Conservation (phyloP, 225 moss, liverwort and hornwort genomes). For the Rhytidiadelphus loreus region DNA sequence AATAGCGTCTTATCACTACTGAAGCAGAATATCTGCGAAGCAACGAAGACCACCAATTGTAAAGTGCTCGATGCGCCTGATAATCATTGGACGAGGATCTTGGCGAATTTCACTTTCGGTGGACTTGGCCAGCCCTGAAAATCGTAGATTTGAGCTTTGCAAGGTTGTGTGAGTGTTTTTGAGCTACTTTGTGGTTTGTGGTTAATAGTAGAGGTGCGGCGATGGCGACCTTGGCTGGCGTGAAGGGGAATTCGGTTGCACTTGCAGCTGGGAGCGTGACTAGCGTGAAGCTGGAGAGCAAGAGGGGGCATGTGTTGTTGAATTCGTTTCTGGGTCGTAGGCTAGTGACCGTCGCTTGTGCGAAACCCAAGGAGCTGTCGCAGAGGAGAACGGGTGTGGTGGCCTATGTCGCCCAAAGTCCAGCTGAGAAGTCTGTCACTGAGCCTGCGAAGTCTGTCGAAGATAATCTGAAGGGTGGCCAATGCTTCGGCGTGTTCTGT, state of each 20-base stretch:
- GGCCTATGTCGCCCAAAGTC: conserved; percentile 29
- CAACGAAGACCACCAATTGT: neutral
- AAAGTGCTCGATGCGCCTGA: neutral
- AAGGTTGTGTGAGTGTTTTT: neutral
- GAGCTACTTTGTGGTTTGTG: neutral
- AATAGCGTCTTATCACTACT: neutral
- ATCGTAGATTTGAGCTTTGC: neutral
- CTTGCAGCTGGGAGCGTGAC: neutral
- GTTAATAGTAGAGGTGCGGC: neutral
- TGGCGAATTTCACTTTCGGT: neutral
- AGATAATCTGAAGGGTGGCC: neutral
- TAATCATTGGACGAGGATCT: neutral
- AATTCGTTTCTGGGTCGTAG: conserved; percentile 26
- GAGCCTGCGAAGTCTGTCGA: conserved; percentile 9
- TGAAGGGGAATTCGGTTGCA: conserved; percentile 13
- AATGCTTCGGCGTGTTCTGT: conserved; percentile 90
- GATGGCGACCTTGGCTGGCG: conserved; percentile 24
- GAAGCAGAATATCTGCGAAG: neutral
- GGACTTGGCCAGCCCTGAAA: neutral
- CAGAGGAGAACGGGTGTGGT: conserved; percentile 5
- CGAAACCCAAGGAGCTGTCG: neutral
- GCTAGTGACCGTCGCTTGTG: neutral
- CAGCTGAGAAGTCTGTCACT: conserved; percentile 11
- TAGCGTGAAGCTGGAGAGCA: neutral
- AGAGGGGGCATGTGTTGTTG: neutral